Base-by-base conservation (phyloP, 2,329 filamentous ascomycete genomes). In the Trichoderma cornu-damae region DNA sequence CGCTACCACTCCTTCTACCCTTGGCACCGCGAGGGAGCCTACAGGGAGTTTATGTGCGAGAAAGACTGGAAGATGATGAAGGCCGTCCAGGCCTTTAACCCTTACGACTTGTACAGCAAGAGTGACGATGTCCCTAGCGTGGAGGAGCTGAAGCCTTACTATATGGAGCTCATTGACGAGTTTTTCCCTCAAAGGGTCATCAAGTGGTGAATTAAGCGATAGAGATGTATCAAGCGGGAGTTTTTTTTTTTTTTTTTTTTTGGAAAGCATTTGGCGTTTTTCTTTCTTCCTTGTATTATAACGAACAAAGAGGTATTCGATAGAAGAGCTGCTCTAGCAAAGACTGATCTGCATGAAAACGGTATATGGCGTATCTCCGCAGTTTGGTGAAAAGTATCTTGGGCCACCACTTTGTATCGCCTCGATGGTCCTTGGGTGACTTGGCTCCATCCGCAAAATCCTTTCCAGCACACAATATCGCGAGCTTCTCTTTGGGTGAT, bases 1-100 rank as follows among this genome's bases (percentile, higher is more conserved):
- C 80, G 91, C 57, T 96, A 95, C 74, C 91, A 96, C 75, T 90
- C 86, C 5, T 96, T 96, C 75, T 96, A 96, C 74, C 87, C 91
- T 14, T 96, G 90, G 91, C 91, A 96, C 74, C 83, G 80, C 60
- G 86, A 87, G 70, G 87, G 86, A 55, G 90, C 89, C 6, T 96
- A 96, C 74, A 73, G 74, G 60, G 84, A 90, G 73, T 81, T 96
- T 71, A 96, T 96, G 90, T 81, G 87, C 70, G 84, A 87, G 60
- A 87, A 91, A 69, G 91, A 96, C 66, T 75, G 86, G 71, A 79
- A 81, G 66, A 91, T 95, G 86, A 75, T 95, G 65, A 82, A 83
- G 68, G 90, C 90, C 7, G 90, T 95, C 49, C 81, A 83, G 71
- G 89, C 88, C 0, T 96, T 96, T 74, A 96, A 96, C 70, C 90